phyloP scores from a whole-genome alignment of 1,139 yeast genomes.

The Geotrichum klebahnii region DNA sequence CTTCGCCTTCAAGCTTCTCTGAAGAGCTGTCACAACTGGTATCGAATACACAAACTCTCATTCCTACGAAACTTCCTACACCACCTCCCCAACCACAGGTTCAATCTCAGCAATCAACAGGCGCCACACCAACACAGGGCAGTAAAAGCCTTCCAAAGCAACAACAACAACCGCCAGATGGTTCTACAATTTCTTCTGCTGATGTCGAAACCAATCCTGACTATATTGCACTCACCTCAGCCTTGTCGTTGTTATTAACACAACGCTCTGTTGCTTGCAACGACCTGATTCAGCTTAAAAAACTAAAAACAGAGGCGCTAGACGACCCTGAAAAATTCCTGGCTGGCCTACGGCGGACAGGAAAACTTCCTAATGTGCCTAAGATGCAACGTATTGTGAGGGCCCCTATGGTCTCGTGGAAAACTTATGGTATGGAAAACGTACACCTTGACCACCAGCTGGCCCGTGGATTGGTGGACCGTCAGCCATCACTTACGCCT shows the following conservation, averaged over 20 bases:
- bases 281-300: slow-evolving; percentile 30
- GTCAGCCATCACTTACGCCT: slow-evolving; percentile 11
- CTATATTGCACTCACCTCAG: slow-evolving; percentile 35
- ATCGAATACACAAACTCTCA: background rate
- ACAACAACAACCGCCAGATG: background rate
- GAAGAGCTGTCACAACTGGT: background rate
- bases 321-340: slow-evolving; percentile 30
- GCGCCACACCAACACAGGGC: background rate
- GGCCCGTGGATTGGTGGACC: slow-evolving; percentile 12
- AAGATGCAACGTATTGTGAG: slow-evolving; percentile 19
- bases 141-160: background rate
- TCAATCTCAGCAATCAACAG: background rate
- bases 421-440: slow-evolving; percentile 12
- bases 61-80: slow-evolving; percentile 12
- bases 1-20: too few species aligned
- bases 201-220: slow-evolving; percentile 31
- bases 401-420: slow-evolving; percentile 17
- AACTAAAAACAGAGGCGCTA: slow-evolving; percentile 31
- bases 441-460: slow-evolving; percentile 12
- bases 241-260: slow-evolving; percentile 30
- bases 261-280: slow-evolving; percentile 31
- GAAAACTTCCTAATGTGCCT: slow-evolving; percentile 20
- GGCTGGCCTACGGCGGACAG: slow-evolving; percentile 25
- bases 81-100: slow-evolving; percentile 10
- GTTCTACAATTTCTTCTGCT: background rate